Percentiles rank a stretch among this genome's conserved stretches.
These are phyloP conservation scores for Picea abies DNA, from an alignment of 83 land plant genomes.

Conservation along the genomic window DNA sequence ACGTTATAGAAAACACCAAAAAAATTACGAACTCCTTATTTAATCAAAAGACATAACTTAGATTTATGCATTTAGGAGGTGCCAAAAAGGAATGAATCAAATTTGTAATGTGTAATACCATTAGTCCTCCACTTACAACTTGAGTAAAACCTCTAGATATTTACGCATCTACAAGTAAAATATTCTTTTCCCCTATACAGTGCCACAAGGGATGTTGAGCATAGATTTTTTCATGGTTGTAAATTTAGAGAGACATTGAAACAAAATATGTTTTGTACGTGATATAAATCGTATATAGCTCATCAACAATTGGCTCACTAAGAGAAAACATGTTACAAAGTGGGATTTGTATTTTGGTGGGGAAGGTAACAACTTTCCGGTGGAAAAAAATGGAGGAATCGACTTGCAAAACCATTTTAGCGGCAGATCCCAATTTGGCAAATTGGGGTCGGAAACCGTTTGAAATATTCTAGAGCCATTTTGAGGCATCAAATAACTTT, in stretches of 20 bases:
- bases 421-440: too few relatives aligned
- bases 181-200: constrained; percentile 17
- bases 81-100: neutral
- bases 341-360: too few relatives aligned
- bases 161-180: constrained; percentile 56
- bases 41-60: neutral
- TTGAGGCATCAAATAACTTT: too few relatives aligned
- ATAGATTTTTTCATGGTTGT: neutral
- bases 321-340: too few relatives aligned
- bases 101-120: constrained; percentile 34
- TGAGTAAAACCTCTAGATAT: constrained; percentile 51
- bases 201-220: neutral
- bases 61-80: constrained; percentile 7
- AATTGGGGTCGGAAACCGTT: too few relatives aligned
- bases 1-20: neutral
- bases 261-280: neutral
- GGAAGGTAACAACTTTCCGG: too few relatives aligned
- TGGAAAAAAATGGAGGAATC: too few relatives aligned
- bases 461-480: too few relatives aligned
- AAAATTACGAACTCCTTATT: neutral
- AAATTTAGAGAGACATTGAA: neutral
- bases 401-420: too few relatives aligned
- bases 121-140: constrained; percentile 45
- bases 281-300: too few relatives aligned
- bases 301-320: too few relatives aligned